A percentile compares a stretch with the other conserved stretches of the same genome.
These are phyloP conservation scores for Apiosordaria backusii DNA, from an alignment of 495 filamentous ascomycete genomes.

Conservation along the genomic window DNA sequence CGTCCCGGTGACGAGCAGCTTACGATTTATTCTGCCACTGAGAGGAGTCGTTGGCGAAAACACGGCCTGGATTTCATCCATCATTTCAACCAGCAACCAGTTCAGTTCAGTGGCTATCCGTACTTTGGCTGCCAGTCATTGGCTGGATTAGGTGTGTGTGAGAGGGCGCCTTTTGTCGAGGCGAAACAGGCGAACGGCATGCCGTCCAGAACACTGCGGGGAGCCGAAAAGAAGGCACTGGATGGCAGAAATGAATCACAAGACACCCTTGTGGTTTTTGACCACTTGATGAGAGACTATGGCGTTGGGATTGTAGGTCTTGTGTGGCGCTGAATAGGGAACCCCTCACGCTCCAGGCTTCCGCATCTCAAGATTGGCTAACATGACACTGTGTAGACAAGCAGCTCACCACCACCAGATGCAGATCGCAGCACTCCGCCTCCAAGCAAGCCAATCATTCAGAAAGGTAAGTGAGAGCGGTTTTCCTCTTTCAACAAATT, in stretches of 20 bases:
- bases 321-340: not conserved
- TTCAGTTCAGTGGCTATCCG: not conserved
- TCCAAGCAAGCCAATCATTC: not conserved
- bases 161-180: too few species aligned
- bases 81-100: not conserved
- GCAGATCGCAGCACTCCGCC: slow-evolving; percentile 10
- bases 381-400: slow-evolving; percentile 25
- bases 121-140: not conserved
- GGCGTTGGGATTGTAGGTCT: slow-evolving; percentile 28
- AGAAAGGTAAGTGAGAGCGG: not conserved
- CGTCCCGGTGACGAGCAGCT: not conserved
- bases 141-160: not conserved
- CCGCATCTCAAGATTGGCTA: slow-evolving; percentile 5
- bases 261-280: slow-evolving; percentile 27
- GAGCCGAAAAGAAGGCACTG: slow-evolving; percentile 23
- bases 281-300: slow-evolving; percentile 23
- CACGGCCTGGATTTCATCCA: too few species aligned
- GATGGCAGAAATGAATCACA: slow-evolving; percentile 26
- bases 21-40: slow-evolving; percentile 3
- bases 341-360: not conserved
- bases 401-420: slow-evolving; percentile 29
- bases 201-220: slow-evolving; percentile 17
- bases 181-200: not conserved
- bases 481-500: not conserved
- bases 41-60: not conserved